Evolutionary conservation across 352 stramenopile species (phyloP).

Genomic region (Phytophthora uliginosa): DNA sequence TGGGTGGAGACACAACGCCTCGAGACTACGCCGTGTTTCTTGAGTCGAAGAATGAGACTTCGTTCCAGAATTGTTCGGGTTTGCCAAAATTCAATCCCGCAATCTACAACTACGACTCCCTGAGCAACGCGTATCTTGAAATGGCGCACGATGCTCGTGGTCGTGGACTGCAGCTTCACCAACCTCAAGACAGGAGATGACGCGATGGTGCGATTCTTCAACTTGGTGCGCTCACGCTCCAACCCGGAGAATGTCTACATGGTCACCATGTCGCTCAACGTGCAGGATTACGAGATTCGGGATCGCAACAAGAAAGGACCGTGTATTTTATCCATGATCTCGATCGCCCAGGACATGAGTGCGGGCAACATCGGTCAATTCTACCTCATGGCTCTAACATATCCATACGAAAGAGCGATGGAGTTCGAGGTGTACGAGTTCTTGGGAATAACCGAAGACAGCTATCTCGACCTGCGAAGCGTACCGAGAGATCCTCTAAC

Average conservation of each 20-base stretch:
- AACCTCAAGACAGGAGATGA: slow-evolving; percentile 31
- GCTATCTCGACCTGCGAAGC: slow-evolving; percentile 29
- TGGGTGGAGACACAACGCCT: slow-evolving; percentile 36
- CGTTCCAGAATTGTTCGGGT: slow-evolving; percentile 16
- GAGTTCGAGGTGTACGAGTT: slow-evolving; percentile 44
- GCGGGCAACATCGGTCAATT: slow-evolving; percentile 13
- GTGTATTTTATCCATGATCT: slow-evolving; percentile 33
- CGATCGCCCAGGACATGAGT: slow-evolving; percentile 31
- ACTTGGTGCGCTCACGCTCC: slow-evolving; percentile 31
- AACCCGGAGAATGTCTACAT: slow-evolving; percentile 25
- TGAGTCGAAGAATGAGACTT: slow-evolving; percentile 24
- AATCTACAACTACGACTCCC: slow-evolving; percentile 47
- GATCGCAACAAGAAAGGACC: slow-evolving; percentile 30
- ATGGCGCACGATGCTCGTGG: slow-evolving; percentile 22
- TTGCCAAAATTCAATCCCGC: slow-evolving; percentile 22
- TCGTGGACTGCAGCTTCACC: slow-evolving; percentile 54
- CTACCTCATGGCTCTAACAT: slow-evolving; percentile 38
- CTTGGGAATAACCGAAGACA: slow-evolving; percentile 24
- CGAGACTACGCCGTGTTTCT: slow-evolving; percentile 35
- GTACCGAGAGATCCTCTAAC: slow-evolving; percentile 15
- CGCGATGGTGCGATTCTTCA: slow-evolving; percentile 37
- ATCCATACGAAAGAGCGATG: slow-evolving; percentile 38
- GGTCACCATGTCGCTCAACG: slow-evolving; percentile 36
- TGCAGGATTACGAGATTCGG: slow-evolving; percentile 43
- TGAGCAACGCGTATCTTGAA: slow-evolving; percentile 38